These are phyloP conservation scores for Lipomyces starkeyi DNA, from an alignment of 805 yeast genomes.

Conservation along the genomic window DNA sequence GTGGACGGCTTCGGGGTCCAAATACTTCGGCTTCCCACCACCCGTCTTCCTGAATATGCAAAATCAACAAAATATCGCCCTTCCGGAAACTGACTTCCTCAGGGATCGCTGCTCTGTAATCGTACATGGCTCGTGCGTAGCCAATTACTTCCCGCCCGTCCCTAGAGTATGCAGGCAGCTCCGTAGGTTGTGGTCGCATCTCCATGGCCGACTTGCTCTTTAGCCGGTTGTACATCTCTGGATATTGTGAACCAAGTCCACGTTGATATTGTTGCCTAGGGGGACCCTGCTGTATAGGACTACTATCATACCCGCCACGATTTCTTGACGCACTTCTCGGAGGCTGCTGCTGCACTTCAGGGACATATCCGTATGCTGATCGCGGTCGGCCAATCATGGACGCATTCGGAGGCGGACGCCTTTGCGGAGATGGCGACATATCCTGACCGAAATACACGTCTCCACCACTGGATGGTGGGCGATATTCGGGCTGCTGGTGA, in stretches of 20 bases:
- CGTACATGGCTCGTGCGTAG: conserved; percentile 61
- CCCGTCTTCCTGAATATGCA: conserved; percentile 68
- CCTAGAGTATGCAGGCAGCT: conserved; percentile 26
- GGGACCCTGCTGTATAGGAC: conserved; percentile 1
- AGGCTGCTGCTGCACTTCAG: conserved; percentile 23
- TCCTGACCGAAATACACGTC: conserved; percentile 16
- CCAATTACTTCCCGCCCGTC: conserved; percentile 62
- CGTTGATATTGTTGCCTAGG: background rate
- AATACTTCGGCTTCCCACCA: conserved; percentile 76
- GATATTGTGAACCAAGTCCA: background rate
- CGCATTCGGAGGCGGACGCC: conserved; percentile 18
- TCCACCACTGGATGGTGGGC: conserved; percentile 17
- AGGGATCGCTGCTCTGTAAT: conserved; percentile 63
- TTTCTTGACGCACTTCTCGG: conserved; percentile 19
- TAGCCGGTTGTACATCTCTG: conserved; percentile 16
- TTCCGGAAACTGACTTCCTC: conserved; percentile 66
- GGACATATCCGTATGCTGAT: conserved; percentile 24
- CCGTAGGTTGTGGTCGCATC: conserved; percentile 27
- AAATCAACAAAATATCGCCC: conserved; percentile 60
- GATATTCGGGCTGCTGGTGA: conserved; percentile 46
- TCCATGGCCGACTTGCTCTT: conserved; percentile 37
- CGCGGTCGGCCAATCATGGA: conserved; percentile 24
- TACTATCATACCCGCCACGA: conserved; percentile 11
- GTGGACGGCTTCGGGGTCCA: conserved; percentile 45
- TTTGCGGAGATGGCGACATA: conserved; percentile 10